Evolutionary conservation across 768 basidiomycete species (phyloP).

Genomic region (Punctularia strigosozonata): DNA sequence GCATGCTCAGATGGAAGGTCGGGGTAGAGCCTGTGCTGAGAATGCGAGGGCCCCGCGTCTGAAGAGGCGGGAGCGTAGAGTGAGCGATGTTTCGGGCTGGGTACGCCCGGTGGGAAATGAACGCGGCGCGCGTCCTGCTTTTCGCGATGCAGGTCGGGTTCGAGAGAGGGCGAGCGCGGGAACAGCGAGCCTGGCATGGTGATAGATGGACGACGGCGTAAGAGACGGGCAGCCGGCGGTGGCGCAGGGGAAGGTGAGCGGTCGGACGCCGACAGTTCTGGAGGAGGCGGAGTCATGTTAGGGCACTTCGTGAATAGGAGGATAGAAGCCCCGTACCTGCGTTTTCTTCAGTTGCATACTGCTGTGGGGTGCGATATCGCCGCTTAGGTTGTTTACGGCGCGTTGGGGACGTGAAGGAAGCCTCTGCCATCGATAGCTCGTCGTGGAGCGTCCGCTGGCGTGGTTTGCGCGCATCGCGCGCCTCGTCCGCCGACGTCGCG

Average conservation of each 20-base stretch:
- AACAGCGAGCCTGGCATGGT: slow-evolving; percentile 78
- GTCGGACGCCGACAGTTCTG: slow-evolving; percentile 14
- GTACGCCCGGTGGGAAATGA: slow-evolving; percentile 21
- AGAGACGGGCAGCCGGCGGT: slow-evolving; percentile 19
- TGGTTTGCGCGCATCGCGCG: no score
- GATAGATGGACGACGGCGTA: slow-evolving; percentile 30
- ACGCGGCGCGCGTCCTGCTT: slow-evolving; percentile 23
- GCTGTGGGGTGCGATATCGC: no score
- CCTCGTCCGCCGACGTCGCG: no score
- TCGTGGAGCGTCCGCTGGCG: no score
- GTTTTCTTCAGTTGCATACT: no score
- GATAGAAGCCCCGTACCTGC: no score
- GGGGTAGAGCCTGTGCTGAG: not conserved
- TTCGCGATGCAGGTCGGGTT: slow-evolving; percentile 24
- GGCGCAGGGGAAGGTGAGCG: slow-evolving; percentile 18
- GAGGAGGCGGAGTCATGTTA: no score
- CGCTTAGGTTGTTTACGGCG: no score
- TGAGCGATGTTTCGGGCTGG: not conserved
- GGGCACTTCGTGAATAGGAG: no score
- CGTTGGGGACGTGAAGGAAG: no score
- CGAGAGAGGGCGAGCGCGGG: slow-evolving; percentile 58
- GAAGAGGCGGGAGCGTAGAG: no score
- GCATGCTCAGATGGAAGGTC: not conserved
- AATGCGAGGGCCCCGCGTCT: not conserved
- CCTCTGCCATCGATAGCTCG: no score